These are phyloP conservation scores for Microbotryum violaceum DNA, from an alignment of 1,284 basidiomycete genomes.

Conservation along the genomic window DNA sequence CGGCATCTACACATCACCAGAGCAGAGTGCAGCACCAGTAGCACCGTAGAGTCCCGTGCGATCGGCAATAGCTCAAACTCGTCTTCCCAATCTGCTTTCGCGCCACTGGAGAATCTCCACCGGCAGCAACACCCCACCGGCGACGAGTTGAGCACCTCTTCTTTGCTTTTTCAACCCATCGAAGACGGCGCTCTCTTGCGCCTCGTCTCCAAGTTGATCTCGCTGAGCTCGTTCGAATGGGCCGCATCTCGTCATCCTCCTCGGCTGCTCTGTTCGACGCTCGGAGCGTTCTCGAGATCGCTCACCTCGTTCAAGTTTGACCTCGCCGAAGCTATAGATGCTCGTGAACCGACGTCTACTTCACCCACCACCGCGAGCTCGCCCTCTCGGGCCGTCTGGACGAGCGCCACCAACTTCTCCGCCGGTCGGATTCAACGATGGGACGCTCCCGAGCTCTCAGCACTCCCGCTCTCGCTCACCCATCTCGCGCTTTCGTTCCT, in stretches of 20 bases:
- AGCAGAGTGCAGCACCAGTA: not conserved
- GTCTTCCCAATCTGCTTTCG: not conserved
- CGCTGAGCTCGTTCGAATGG: conserved; percentile 22
- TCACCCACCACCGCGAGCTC: not conserved
- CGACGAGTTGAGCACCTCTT: not conserved
- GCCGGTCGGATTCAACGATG: conserved; percentile 1
- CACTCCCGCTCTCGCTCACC: conserved; percentile 10
- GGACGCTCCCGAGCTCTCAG: conserved; percentile 22
- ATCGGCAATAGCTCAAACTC: not conserved
- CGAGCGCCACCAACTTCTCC: not conserved
- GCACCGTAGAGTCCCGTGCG: not conserved
- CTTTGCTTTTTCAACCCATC: conserved; percentile 2
- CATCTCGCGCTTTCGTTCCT: conserved; percentile 15
- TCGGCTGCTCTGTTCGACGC: conserved; percentile 17
- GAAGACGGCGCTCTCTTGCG: conserved; percentile 11
- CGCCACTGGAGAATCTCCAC: not conserved
- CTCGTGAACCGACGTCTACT: not conserved
- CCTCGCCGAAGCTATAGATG: not conserved
- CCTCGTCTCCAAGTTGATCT: conserved; percentile 9
- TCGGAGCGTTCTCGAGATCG: conserved; percentile 6
- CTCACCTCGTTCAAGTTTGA: conserved; percentile 18
- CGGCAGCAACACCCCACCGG: not conserved
- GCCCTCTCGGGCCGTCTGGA: not conserved
- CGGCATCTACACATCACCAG: not conserved
- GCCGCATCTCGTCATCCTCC: conserved; percentile 17